Base-by-base conservation (phyloP, 2,329 filamentous ascomycete genomes). In the Epichloe gansuensis region DNA sequence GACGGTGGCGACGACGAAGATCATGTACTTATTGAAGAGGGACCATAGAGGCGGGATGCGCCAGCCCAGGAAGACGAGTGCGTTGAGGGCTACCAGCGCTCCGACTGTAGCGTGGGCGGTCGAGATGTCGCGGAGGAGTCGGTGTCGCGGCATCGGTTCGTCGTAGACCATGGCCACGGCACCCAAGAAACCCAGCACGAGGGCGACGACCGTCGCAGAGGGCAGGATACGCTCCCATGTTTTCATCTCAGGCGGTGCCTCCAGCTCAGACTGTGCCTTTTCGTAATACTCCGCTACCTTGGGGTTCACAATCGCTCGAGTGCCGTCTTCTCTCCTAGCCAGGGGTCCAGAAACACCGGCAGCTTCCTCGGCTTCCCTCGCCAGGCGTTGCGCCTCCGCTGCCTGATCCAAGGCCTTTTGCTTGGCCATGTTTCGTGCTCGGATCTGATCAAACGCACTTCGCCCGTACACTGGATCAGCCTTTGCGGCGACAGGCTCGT, bases 11-110 rank as follows among this genome's bases (percentile, higher is more conserved):
- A 84, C 74, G 8, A 82, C 71, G 38, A 83, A 65, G 41, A 85
- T 70, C 67, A 87, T 81, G 69, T 84, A 84, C 56, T 73, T 78
- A 67, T 88, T 90, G 58, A 89, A 67, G 15, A 80, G 49, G 12
- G 69, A 66, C 82, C 84, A 91, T 34, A 81, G 59, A 1, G 80
- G 78, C 46, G 85, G 84, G 11, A 81, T 57, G 57, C 75, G 76
- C 82, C 85, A 89, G 31, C 74, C 67, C 25, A 74, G 52, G 57
- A 74, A 82, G 11, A 84, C 69, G 40, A 72, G 56, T 6, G 75
- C 53, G 63, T 89, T 89, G 47, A 75, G 53, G n/a, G 67, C 71
- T 44, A 88, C 72, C 42, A 91, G 66, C 6, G 71, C 69, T 36
- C 73, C 69, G n/a, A 88, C 70, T 3, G 87, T 88, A 12, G 81